Percentiles rank a stretch among this genome's conserved stretches.
Evolutionary conservation across 202 grass and related monocot species (phyloP).

Genomic region (Panicum virgatum): DNA sequence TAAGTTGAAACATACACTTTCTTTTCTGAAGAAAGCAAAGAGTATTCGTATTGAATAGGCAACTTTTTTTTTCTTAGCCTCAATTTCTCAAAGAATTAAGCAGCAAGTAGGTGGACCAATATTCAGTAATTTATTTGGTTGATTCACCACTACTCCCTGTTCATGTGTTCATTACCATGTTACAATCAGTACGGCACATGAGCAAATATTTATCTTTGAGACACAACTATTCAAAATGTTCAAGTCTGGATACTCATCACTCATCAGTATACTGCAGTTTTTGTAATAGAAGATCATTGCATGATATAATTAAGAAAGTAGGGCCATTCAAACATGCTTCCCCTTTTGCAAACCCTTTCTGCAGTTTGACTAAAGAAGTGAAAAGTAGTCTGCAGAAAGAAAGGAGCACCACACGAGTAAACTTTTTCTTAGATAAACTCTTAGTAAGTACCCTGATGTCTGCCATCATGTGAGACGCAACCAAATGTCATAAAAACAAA

Average conservation of each 20-base stretch:
- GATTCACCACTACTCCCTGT: not conserved
- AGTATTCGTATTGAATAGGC: not conserved
- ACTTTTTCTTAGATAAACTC: slow-evolving; percentile 43
- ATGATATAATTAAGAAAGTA: slow-evolving; percentile 44
- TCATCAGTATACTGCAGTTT: slow-evolving; percentile 5
- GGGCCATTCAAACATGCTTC: slow-evolving; percentile 41
- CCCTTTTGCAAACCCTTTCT: slow-evolving; percentile 39
- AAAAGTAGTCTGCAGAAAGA: slow-evolving; percentile 30
- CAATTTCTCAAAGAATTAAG: not conserved
- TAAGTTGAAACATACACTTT: slow-evolving; percentile 26
- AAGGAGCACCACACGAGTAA: slow-evolving; percentile 42
- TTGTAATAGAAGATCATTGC: slow-evolving; percentile 19
- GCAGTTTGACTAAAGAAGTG: slow-evolving; percentile 37
- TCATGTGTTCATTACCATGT: slow-evolving; percentile 5
- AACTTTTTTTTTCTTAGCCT: not conserved
- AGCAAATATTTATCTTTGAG: not conserved
- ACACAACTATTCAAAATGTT: not conserved
- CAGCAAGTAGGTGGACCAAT: not conserved
- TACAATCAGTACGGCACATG: not conserved
- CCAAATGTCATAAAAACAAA: slow-evolving; percentile 17
- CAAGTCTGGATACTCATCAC: not conserved
- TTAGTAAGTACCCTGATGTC: slow-evolving; percentile 37
- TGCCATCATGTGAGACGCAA: slow-evolving; percentile 50
- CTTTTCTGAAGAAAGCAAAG: not conserved
- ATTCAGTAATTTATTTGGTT: not conserved